These are phyloP conservation scores for Phytophthora macrochlamydospora DNA, from an alignment of 352 stramenopile species.

Conservation along the genomic window DNA sequence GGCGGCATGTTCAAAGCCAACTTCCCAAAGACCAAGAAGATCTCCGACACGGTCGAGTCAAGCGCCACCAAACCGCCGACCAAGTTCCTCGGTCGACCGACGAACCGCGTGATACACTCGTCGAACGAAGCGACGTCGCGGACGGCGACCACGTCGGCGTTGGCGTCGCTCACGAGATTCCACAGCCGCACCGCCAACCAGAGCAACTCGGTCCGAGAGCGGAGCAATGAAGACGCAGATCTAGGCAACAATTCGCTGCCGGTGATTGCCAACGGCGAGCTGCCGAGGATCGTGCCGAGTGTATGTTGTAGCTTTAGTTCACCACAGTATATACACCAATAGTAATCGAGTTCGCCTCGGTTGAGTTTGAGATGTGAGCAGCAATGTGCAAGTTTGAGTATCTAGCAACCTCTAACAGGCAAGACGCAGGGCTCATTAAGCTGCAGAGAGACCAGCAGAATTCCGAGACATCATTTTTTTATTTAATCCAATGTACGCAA, in stretches of 20 bases:
- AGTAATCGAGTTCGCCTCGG: too few species aligned
- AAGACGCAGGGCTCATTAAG: too few species aligned
- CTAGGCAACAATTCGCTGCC: slow-evolving; percentile 21
- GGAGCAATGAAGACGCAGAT: slow-evolving; percentile 19
- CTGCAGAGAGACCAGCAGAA: too few species aligned
- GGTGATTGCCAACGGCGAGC: slow-evolving; percentile 19
- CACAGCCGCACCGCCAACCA: slow-evolving; percentile 36
- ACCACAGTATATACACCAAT: too few species aligned
- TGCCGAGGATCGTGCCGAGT: slow-evolving; percentile 19
- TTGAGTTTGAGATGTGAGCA: too few species aligned
- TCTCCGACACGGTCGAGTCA: slow-evolving; percentile 39
- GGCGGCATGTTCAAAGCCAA: slow-evolving; percentile 41
- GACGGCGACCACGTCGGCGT: slow-evolving; percentile 28
- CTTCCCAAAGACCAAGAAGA: slow-evolving; percentile 45
- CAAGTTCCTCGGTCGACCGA: slow-evolving; percentile 39
- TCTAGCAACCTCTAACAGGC: too few species aligned
- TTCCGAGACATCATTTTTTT: not conserved
- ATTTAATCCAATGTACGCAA: not conserved
- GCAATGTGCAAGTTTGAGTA: too few species aligned
- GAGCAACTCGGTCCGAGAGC: slow-evolving; percentile 26
- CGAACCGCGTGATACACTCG: slow-evolving; percentile 28
- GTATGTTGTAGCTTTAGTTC: not conserved
- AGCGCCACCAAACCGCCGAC: slow-evolving; percentile 17
- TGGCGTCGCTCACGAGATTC: slow-evolving; percentile 58
- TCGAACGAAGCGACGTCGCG: slow-evolving; percentile 32